Base-by-base conservation (phyloP, 768 basidiomycete genomes). In the Wakefieldia striispora region DNA sequence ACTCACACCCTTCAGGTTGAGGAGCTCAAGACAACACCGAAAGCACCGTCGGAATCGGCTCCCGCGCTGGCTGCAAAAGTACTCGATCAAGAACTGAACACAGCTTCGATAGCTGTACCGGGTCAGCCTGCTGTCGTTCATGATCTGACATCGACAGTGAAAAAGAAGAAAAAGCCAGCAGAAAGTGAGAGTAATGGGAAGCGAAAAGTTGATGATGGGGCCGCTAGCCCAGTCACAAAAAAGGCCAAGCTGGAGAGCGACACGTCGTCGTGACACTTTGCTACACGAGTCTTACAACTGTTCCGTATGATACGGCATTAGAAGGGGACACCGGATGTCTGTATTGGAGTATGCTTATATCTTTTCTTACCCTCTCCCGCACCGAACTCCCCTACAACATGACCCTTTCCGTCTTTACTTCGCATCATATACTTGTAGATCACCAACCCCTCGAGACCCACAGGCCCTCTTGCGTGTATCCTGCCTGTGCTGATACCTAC, bases 401-500 rank as follows among this genome's bases (percentile, higher is more conserved):
- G 94, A 10, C 95, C 97, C 43, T 70, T 74, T 39, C 74, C 75
- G 41, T 73, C 84, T 58, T 74, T 82, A 69, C 93, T 94, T 69
- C 80, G 75, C 72, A 98, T 70, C 75, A 93, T 83, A 69, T 97
- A 99, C 72, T 98, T 98, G 77, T 99, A 98, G 50, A 86, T 97
- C 35, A 94, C 88, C 55, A 97, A 74, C 2, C 93, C 93, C 56
- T 97, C 91, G 45, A 97, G 75, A 0, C 95, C 95, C 1, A 98
- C 95, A 0, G 97, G 97, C 3, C 97, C 97, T 36, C 95, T 78
- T 14, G 97, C 95, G 63, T 99, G 97, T 48, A 97, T 95, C 63
- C 90, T 84, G 1, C 95, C 95, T 0, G 97, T 99, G 66, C 88
- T 90, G 61, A 99, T 97, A 9, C 97, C 97, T 0, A 99, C 95